Conservation (phyloP, 495 filamentous ascomycete species). For the Thozetella sp. region DNA sequence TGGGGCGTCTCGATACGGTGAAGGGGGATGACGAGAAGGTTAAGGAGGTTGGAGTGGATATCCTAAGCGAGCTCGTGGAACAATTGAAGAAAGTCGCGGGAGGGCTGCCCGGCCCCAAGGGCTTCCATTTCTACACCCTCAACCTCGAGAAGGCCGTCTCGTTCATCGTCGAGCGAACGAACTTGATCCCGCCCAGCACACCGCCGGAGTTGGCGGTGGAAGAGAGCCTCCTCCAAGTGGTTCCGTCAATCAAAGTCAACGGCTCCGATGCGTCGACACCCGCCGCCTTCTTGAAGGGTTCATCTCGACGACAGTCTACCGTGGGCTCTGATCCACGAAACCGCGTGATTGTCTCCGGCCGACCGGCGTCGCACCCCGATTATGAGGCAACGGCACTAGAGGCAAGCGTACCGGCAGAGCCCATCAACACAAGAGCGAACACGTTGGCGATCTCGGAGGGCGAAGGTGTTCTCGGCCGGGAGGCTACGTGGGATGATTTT, state of each 20-base stretch:
- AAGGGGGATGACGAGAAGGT: slow-evolving; percentile 92
- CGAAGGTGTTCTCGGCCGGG: slow-evolving; percentile 84
- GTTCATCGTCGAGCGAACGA: slow-evolving; percentile 83
- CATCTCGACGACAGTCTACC: slow-evolving; percentile 40
- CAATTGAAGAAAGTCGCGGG: slow-evolving; percentile 64
- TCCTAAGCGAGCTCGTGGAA: slow-evolving; percentile 70
- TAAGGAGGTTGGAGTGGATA: slow-evolving; percentile 72
- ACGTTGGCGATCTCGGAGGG: slow-evolving; percentile 93
- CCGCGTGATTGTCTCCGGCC: slow-evolving; percentile 74
- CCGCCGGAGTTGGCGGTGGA: slow-evolving; percentile 44
- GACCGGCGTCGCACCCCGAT: slow-evolving; percentile 48
- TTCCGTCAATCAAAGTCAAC: slow-evolving; percentile 33
- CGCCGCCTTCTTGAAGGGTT: slow-evolving; percentile 12
- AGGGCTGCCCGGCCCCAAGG: slow-evolving; percentile 57
- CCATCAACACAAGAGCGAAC: slow-evolving; percentile 68
- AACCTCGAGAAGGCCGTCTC: slow-evolving; percentile 96
- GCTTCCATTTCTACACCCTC: slow-evolving; percentile 97
- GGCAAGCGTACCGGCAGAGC: slow-evolving; percentile 61
- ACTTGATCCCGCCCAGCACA: slow-evolving; percentile 71
- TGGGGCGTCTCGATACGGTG: slow-evolving; percentile 73
- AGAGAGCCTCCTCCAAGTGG: slow-evolving; percentile 40
- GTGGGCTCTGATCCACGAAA: slow-evolving; percentile 74
- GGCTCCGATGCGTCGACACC: slow-evolving; percentile 18
- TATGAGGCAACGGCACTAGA: slow-evolving; percentile 70
- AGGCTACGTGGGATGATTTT: slow-evolving; percentile 99